Evolutionary conservation across 495 filamentous ascomycete species (phyloP).

Genomic region (Xylaria palmicola): DNA sequence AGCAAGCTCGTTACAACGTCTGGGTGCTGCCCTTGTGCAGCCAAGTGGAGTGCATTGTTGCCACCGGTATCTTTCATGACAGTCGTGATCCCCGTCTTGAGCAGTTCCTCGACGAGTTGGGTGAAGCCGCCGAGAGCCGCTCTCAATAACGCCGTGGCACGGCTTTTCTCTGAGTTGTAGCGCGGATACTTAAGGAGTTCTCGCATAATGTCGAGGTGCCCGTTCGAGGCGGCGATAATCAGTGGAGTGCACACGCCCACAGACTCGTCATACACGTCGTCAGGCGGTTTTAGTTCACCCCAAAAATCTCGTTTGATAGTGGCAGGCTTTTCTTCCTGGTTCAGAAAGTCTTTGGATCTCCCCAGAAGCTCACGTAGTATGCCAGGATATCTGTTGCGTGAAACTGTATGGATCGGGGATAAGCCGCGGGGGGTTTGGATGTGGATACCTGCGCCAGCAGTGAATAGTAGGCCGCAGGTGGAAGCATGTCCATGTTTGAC

Average conservation of each 20-base stretch:
- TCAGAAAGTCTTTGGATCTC: background rate
- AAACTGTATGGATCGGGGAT: constrained; percentile 1
- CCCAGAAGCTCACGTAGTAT: background rate
- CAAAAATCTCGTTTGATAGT: too few relatives aligned
- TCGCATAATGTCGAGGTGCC: background rate
- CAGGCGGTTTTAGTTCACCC: too few relatives aligned
- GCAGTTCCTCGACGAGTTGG: constrained; percentile 1
- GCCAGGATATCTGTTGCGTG: background rate
- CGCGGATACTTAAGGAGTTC: background rate
- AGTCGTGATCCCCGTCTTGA: background rate
- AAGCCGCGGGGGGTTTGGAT: background rate
- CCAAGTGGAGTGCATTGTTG: background rate
- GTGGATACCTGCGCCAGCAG: background rate
- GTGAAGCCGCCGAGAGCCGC: background rate
- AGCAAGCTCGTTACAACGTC: background rate
- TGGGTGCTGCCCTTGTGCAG: background rate
- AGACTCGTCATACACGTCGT: background rate
- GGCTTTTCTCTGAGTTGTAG: background rate
- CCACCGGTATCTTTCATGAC: background rate
- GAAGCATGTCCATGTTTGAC: constrained; percentile 4
- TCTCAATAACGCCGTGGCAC: background rate
- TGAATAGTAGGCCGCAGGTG: background rate
- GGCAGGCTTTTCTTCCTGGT: too few relatives aligned
- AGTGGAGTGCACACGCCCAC: background rate
- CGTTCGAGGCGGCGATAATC: background rate